Base-by-base conservation (phyloP, 2,329 filamentous ascomycete species). In the Curvularia hawaiiensis region DNA sequence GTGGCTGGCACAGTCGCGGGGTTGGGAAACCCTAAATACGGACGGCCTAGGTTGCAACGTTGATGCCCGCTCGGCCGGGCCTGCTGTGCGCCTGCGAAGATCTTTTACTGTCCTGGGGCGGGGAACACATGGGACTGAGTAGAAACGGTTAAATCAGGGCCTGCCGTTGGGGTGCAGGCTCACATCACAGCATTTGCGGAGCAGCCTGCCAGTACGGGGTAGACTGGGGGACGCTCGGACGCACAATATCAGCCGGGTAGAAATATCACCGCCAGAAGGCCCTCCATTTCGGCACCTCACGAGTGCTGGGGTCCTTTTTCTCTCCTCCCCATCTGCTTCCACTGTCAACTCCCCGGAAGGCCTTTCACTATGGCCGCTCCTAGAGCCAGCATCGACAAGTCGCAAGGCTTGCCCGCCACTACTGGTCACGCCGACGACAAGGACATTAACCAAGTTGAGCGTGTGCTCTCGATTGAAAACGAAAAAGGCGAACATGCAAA, bases 401-500 rank as follows among this genome's bases (percentile, higher is more conserved):
- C 62, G 9, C 35, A 65, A 40, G 31, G 55, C 48, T 54, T 67
- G 16, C 63, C 67, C 20, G 63, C 67, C 33, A 61, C 51, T 24
- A 43, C 59, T 26, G 52, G 62, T n/a, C 57, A 60, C 47, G 39
- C 58, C 45, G 48, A 50, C 33, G 58, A 68, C 12, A 74, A 70
- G 48, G 72, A 74, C 46, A 71, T 79, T 56, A 70, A 74, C 7
- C 77, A 83, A 54, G 77, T 85, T 54, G 83, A 85, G 73, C 75
- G 78, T 26, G 79, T 82, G 5, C 58, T 81, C 50, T 83, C 81
- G 1, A 73, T 69, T 18, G 75, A 72, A 18, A 78, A 80, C 54
- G 75, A 77, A 45, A 78, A 82, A 54, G 82, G 81, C 43, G 83
- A 84, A 52, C 79, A 82, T 51, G 79, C 83, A 59, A 80, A 89